Base-by-base conservation (phyloP, 179 eudicot genomes). In the Camellia oleifera region DNA sequence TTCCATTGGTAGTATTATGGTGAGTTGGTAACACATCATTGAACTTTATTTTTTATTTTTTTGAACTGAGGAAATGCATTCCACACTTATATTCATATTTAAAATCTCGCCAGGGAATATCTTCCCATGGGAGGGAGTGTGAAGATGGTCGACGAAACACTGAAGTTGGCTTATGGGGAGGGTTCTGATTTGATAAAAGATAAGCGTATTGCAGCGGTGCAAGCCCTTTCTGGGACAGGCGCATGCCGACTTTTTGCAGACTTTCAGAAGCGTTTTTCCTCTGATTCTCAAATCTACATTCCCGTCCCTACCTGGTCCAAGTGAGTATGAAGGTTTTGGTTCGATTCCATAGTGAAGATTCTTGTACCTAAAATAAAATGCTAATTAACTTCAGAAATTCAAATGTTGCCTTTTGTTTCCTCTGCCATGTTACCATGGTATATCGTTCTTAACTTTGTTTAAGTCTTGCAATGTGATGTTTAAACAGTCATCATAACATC, bases 101-200 rank as follows among this genome's bases (percentile, higher is more conserved):
- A 17, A 46, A n/a, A 12, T 77, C 87, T 69, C 7, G 6, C 32
- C 83, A 96, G 99, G 99, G 99, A 96, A 72, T 96, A 96, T 87
- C 99, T 96, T 78, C 99, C 99, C 5, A 96, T 96, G 98, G 99
- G 94, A 72, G 99, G 99, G 82, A 96, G 99, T 82, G 81, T 69
- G 70, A 90, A 94, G 52, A 94, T 96, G 99, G 85, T 94, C 77
- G 89, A 94, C 84, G 97, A 94, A 87, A 87, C 99, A 65, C 77
- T 96, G 76, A 96, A 92, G 89, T 90, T 96, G 67, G 99, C 99
- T 3, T 96, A 91, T 82, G 99, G 99, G 65, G 99, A 94, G 72
- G 81, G 89, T 74, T 94, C 98, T n/a, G 94, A 90, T 26, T 84
- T 94, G 79, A 88, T 96, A 60, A 92, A 91, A 85, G 97, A 94